These are phyloP conservation scores for Canavalia ensiformis DNA, from an alignment of 306 rosid species.

Conservation along the genomic window DNA sequence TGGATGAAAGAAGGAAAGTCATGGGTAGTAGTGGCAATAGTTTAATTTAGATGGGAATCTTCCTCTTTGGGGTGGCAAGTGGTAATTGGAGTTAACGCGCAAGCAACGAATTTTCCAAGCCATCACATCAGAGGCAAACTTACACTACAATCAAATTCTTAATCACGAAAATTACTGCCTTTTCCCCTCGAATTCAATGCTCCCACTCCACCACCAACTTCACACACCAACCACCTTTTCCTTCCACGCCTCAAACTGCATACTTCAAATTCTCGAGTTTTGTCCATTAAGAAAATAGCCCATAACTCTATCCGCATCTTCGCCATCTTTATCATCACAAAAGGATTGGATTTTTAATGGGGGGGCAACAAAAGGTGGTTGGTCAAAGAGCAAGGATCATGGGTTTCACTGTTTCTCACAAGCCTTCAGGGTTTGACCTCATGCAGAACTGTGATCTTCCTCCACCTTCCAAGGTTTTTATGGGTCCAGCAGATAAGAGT, in stretches of 20 bases:
- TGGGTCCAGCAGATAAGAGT: slow-evolving; percentile 58
- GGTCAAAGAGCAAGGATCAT: slow-evolving; percentile 42
- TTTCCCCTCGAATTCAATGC: slow-evolving; percentile 39
- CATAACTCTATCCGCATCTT: background rate
- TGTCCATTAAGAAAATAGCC: slow-evolving; percentile 17
- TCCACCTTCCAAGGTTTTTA: slow-evolving; percentile 82
- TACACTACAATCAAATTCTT: slow-evolving; percentile 29
- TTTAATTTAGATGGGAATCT: slow-evolving; percentile 37
- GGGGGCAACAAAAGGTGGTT: slow-evolving; percentile 43
- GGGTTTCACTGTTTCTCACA: slow-evolving; percentile 62
- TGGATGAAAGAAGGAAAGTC: background rate
- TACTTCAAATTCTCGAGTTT: background rate
- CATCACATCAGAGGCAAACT: slow-evolving; percentile 51
- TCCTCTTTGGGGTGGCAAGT: slow-evolving; percentile 5
- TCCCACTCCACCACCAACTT: slow-evolving; percentile 44
- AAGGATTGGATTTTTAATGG: slow-evolving; percentile 49
- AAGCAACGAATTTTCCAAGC: slow-evolving; percentile 58
- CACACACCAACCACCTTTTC: slow-evolving; percentile 45
- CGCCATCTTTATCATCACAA: slow-evolving; percentile 13
- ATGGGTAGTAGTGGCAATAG: slow-evolving; percentile 7
- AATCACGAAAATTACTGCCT: slow-evolving; percentile 44
- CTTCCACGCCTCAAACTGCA: slow-evolving; percentile 54
- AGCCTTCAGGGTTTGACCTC: slow-evolving; percentile 61
- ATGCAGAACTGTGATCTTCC: slow-evolving; percentile 97
- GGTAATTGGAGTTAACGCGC: slow-evolving; percentile 47